phyloP scores from a whole-genome alignment of 2,329 filamentous ascomycete genomes.

The Diplodia scrobiculata region DNA sequence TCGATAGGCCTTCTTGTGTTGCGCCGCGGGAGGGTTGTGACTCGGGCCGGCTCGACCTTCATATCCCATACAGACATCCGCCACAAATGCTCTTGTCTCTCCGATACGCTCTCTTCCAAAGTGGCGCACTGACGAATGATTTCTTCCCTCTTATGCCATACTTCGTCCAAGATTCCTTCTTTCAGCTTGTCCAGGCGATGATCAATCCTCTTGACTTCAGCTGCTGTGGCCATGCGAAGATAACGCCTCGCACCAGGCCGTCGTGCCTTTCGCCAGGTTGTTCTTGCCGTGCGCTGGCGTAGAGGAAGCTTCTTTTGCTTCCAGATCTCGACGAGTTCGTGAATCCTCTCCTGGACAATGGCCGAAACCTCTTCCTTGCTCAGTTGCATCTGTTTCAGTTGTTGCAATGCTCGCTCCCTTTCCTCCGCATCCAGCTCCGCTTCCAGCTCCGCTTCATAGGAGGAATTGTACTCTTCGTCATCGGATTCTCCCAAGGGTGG shows the following conservation, averaged over 20 bases:
- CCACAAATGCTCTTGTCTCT: constrained; percentile 59
- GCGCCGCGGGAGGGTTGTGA: background rate
- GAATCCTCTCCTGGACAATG: constrained; percentile 59
- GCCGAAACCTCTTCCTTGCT: constrained; percentile 52
- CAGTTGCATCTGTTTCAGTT: constrained; percentile 31
- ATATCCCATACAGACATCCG: constrained; percentile 48
- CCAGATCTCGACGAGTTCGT: constrained; percentile 59
- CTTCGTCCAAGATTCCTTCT: constrained; percentile 54
- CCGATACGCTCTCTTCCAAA: constrained; percentile 66
- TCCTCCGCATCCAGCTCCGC: constrained; percentile 47
- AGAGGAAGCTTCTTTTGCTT: constrained; percentile 59
- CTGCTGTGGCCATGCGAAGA: constrained; percentile 52
- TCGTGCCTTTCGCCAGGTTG: constrained; percentile 63
- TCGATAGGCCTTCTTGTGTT: background rate
- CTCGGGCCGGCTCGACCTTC: constrained; percentile 31
- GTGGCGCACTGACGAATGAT: constrained; percentile 59
- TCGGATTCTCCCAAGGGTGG: constrained; percentile 60
- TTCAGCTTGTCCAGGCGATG: constrained; percentile 60
- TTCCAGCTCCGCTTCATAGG: constrained; percentile 36
- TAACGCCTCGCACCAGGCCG: constrained; percentile 44
- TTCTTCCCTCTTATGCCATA: constrained; percentile 58
- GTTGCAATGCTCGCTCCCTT: constrained; percentile 52
- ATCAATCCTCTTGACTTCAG: constrained; percentile 49
- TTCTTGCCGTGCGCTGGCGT: constrained; percentile 59
- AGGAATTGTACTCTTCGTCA: constrained; percentile 36